A percentile compares a stretch with the other conserved stretches of the same genome.
These are phyloP conservation scores for Gnaphalium uliginosum DNA, from an alignment of 129 eudicot species.

Conservation along the genomic window DNA sequence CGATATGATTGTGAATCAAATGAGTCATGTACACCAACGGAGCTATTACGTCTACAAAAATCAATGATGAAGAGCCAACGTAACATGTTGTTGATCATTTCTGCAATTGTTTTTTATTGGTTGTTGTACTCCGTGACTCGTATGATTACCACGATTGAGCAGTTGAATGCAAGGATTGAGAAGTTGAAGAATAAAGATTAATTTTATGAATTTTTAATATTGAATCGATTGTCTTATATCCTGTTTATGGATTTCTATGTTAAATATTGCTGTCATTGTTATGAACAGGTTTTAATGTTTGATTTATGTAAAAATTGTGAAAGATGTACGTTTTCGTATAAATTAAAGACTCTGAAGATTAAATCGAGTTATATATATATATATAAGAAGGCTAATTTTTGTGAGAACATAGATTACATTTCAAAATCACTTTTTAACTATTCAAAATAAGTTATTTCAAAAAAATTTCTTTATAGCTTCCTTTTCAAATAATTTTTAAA, in stretches of 20 bases:
- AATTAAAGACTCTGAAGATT: background rate
- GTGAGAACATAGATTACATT: too few species aligned
- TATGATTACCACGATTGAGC: conserved; percentile 51
- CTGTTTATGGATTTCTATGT: background rate
- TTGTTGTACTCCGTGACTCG: conserved; percentile 65
- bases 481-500: too few species aligned
- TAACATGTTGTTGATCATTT: conserved; percentile 59
- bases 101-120: conserved; percentile 78
- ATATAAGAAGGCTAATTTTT: too few species aligned
- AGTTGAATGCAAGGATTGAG: conserved; percentile 63
- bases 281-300: background rate
- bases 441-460: too few species aligned
- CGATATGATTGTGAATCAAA: conserved; percentile 52
- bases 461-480: too few species aligned
- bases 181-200: conserved; percentile 56
- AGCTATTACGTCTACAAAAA: conserved; percentile 75
- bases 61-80: conserved; percentile 85
- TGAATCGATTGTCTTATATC: background rate
- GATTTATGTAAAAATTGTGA: background rate
- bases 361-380: background rate
- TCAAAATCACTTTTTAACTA: too few species aligned
- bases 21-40: conserved; percentile 62
- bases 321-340: background rate
- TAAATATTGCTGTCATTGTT: background rate
- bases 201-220: background rate